Evolutionary conservation across 2,329 filamentous ascomycete genomes (phyloP), one percentile per base, ranked within the genome.

Genomic region (Pseudocercospora eumusae): DNA sequence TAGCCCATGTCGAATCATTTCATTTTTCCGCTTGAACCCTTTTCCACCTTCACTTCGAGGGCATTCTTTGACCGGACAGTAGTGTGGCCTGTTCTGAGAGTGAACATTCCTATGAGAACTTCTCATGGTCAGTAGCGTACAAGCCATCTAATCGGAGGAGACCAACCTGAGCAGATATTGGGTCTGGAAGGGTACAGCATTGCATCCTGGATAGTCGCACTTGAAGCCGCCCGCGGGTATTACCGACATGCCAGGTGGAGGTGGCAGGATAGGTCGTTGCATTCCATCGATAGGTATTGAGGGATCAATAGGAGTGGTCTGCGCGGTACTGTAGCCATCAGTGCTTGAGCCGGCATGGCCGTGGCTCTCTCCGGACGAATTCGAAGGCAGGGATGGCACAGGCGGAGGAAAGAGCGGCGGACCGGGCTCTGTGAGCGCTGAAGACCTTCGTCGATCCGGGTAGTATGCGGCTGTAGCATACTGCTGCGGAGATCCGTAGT

Each of bases 1-100:
- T 2, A 98, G 83, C 0, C 93, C 93, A 71, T 88, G 86, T n/a
- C 86, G 80, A 64, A 88, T 87, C 86, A 88, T 88, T 72, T 88
- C 86, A 66, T 88, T 88, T 71, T 88, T 88, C 31, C 86, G 81
- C 72, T 88, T 88, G 78, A 88, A 88, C 1, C 86, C 86, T 69
- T 85, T 85, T 20, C 86, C 86, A n/a, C 84, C 84, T 65, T 83
- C 78, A n/a, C 79, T 81, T 42, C 86, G 81, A 11, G 83, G 77
- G 68, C 86, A 88, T 4, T 79, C 81, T 23, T 78, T 75, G 8
- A 87, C 81, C 0, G 85, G 82, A 71, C 86, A 88, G 69, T 85
- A 88, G 68, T 88, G 86, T 44, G 86, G 84, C n/a, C 86, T 80
- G 55, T 78, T 82, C 70, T 84, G 81, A 2, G 84, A 87, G 73